Evolutionary conservation across 2,329 filamentous ascomycete genomes (phyloP).

Genomic region (Westerdykella ornata): DNA sequence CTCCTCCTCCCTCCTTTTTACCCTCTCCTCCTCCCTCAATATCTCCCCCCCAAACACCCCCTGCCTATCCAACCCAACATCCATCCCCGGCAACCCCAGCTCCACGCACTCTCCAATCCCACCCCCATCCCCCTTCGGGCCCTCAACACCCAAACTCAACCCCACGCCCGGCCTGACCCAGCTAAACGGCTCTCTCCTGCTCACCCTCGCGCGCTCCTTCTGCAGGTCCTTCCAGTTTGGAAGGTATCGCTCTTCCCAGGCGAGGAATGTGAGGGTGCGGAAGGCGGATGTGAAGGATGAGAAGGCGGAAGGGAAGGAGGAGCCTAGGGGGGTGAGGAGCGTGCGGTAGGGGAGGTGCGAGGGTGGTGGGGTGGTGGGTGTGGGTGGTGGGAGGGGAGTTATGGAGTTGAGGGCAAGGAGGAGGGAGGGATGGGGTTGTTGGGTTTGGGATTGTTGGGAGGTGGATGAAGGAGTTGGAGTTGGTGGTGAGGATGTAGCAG

Average conservation of each 20-base stretch:
- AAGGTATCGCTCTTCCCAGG: conserved; percentile 39
- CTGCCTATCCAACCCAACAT: conserved; percentile 3
- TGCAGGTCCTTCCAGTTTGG: conserved; percentile 16
- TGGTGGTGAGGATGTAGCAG: background rate
- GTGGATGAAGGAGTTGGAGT: background rate
- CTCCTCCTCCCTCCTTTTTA: background rate
- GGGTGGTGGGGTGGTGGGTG: background rate
- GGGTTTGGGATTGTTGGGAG: background rate
- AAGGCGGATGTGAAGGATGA: conserved; percentile 37
- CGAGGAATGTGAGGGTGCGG: conserved; percentile 34
- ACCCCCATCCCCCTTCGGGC: background rate
- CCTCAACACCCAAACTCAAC: conserved; percentile 3
- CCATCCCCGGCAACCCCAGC: conserved; percentile 9
- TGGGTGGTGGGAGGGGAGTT: conserved; percentile 12
- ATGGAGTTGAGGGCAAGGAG: conserved; percentile 1
- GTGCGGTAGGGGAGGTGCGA: conserved; percentile 9
- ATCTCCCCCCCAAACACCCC: conserved; percentile 7
- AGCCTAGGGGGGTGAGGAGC: conserved; percentile 27
- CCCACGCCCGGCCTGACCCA: conserved; percentile 14
- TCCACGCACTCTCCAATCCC: conserved; percentile 9
- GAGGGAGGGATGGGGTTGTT: background rate
- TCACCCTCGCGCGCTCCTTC: conserved; percentile 10
- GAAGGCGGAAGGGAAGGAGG: conserved; percentile 30
- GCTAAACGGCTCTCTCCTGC: conserved; percentile 22
- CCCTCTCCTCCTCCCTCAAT: background rate